Evolutionary conservation across 1,139 yeast genomes (phyloP).

Genomic region (Magnusiomyces tetraspermus): DNA sequence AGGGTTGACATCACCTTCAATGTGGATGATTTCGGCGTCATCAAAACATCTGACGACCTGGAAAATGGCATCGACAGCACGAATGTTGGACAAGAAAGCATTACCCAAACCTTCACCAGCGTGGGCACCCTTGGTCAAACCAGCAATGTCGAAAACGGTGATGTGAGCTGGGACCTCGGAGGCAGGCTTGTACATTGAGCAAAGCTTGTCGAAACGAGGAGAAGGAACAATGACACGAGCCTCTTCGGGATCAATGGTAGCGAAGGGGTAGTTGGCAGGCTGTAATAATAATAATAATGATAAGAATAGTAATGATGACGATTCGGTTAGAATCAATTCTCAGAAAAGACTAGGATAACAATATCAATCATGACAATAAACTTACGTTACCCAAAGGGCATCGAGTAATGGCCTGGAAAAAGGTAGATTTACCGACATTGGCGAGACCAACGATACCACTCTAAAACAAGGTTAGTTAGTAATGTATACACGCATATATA

Average conservation of each 20-base stretch:
- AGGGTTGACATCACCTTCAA: conserved; percentile 97
- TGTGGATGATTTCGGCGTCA: conserved; percentile 95
- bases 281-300: neutral
- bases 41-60: conserved; percentile 98
- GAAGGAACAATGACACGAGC: conserved; percentile 97
- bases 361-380: too few species aligned
- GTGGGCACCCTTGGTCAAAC: conserved; percentile 94
- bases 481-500: too few species aligned
- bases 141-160: conserved; percentile 95
- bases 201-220: conserved; percentile 69
- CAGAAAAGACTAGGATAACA: too few species aligned
- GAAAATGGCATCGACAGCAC: conserved; percentile 97
- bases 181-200: conserved; percentile 68
- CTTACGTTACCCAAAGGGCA: conserved; percentile 76
- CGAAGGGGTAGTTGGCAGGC: conserved; percentile 97
- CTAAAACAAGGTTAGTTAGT: too few species aligned
- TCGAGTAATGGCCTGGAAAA: conserved; percentile 64
- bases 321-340: too few species aligned
- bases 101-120: conserved; percentile 98
- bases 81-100: conserved; percentile 91
- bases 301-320: too few species aligned
- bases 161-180: conserved; percentile 87
- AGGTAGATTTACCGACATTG: conserved; percentile 83
- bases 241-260: conserved; percentile 98
- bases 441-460: conserved; percentile 95